phyloP scores from a whole-genome alignment of 2,329 filamentous ascomycete genomes.

The Phyllosticta paracitricarpa region DNA sequence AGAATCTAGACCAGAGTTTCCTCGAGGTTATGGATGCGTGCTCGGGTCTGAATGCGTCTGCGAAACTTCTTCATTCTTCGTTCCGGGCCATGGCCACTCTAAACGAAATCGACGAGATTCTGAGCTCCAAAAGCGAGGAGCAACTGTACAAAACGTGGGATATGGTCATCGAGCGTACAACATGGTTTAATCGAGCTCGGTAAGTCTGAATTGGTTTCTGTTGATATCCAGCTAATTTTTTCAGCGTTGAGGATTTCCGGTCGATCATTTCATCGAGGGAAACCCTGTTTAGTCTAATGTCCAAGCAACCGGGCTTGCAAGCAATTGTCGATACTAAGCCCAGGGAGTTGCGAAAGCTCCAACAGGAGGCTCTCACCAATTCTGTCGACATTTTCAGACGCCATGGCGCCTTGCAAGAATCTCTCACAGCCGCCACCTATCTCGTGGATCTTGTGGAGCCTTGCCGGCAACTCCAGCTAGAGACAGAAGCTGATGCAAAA shows the following conservation, averaged over 20 bases:
- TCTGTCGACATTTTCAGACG: slow-evolving; percentile 67
- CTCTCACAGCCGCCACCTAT: slow-evolving; percentile 72
- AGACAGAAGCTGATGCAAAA: slow-evolving; percentile 65
- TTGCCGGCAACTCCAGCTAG: slow-evolving; percentile 61
- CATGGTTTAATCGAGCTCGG: slow-evolving; percentile 78
- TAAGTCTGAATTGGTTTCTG: slow-evolving; percentile 34
- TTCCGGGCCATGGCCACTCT: slow-evolving; percentile 60
- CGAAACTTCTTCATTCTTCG: slow-evolving; percentile 50
- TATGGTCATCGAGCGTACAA: slow-evolving; percentile 54
- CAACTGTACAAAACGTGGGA: slow-evolving; percentile 54
- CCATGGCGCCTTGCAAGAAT: slow-evolving; percentile 76
- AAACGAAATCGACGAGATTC: slow-evolving; percentile 70
- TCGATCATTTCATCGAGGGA: slow-evolving; percentile 74
- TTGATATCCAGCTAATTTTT: neutral
- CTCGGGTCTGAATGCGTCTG: slow-evolving; percentile 18
- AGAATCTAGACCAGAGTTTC: slow-evolving; percentile 53
- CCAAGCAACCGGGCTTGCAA: slow-evolving; percentile 56
- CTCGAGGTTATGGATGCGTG: slow-evolving; percentile 34
- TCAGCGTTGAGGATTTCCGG: slow-evolving; percentile 59
- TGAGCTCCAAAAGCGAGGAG: slow-evolving; percentile 49
- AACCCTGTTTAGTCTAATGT: slow-evolving; percentile 70
- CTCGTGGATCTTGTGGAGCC: slow-evolving; percentile 66
- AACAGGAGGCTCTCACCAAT: slow-evolving; percentile 66
- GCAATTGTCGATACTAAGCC: slow-evolving; percentile 50
- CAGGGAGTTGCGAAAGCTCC: slow-evolving; percentile 56